Evolutionary conservation across 2,329 filamentous ascomycete genomes (phyloP).

Genomic region (Chrysosporium keratinophilum): DNA sequence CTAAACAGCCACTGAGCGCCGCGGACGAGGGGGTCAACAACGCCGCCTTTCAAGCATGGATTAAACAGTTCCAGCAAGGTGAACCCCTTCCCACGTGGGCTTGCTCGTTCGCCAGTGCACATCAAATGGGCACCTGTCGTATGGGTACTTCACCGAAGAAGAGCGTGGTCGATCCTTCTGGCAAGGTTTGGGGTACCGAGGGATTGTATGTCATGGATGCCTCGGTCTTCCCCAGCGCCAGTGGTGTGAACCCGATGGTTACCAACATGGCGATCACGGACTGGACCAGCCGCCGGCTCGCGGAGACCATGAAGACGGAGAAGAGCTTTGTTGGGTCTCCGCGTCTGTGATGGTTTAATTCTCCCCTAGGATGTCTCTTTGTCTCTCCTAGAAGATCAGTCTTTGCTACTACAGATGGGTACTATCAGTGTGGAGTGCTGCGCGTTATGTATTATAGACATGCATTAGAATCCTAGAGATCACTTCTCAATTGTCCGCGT

Average conservation of each 20-base stretch:
- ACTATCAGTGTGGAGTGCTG: too few species aligned
- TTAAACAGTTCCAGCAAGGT: constrained; percentile 37
- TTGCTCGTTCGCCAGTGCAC: constrained; percentile 36
- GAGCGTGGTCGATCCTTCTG: constrained; percentile 37
- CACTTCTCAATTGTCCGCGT: too few species aligned
- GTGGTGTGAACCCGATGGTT: constrained; percentile 44
- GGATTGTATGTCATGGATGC: constrained; percentile 41
- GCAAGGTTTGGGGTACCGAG: constrained; percentile 39
- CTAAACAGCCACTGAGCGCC: constrained; percentile 17
- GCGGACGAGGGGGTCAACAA: constrained; percentile 44
- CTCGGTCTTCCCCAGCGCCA: constrained; percentile 43
- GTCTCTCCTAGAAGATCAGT: too few species aligned
- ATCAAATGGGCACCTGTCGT: constrained; percentile 44
- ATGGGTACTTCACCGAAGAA: constrained; percentile 36
- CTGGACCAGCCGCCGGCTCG: constrained; percentile 36
- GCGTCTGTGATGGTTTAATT: constrained; percentile 2
- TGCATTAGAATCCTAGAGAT: too few species aligned
- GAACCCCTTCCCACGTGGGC: constrained; percentile 41
- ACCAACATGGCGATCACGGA: constrained; percentile 44
- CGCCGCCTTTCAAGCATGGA: constrained; percentile 45
- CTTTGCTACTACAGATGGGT: too few species aligned
- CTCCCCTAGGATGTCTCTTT: too few species aligned
- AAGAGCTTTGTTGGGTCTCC: constrained; percentile 22
- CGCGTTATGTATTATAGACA: too few species aligned
- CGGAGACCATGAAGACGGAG: constrained; percentile 22